Evolutionary conservation across 768 basidiomycete species (phyloP).

Genomic region (Russula olivacea): DNA sequence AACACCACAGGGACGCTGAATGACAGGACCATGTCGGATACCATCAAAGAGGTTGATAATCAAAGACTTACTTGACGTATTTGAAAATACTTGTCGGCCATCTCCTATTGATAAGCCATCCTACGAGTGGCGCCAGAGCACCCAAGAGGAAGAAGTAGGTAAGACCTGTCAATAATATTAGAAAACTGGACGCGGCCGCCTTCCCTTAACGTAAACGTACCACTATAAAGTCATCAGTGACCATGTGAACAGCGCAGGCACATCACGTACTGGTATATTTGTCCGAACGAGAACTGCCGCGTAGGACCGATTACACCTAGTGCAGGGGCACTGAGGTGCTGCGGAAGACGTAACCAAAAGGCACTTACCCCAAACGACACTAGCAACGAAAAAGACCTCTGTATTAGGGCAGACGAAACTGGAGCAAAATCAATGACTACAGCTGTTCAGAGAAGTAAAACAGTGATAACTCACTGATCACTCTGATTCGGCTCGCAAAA

Average conservation of each 20-base stretch:
- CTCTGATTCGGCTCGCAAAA: conserved; percentile 51
- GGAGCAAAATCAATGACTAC: neutral
- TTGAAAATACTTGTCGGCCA: conserved; percentile 57
- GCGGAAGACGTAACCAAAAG: neutral
- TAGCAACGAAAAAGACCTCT: conserved; percentile 26
- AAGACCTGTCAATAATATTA: conserved; percentile 38
- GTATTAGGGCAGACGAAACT: conserved; percentile 23
- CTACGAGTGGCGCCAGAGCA: conserved; percentile 54
- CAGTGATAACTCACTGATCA: conserved; percentile 30
- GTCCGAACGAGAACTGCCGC: conserved; percentile 48
- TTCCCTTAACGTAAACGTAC: neutral
- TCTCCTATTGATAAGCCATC: conserved; percentile 55
- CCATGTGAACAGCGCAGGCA: neutral
- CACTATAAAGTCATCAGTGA: conserved; percentile 25
- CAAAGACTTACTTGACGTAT: conserved; percentile 58
- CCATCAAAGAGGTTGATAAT: conserved; percentile 26
- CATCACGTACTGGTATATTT: conserved; percentile 51
- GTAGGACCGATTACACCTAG: conserved; percentile 61
- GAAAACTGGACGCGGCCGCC: conserved; percentile 28
- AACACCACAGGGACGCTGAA: conserved; percentile 43
- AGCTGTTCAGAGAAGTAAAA: neutral
- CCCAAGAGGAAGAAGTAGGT: conserved; percentile 72
- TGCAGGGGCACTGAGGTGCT: neutral
- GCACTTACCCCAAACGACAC: conserved; percentile 25
- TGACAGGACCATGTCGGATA: conserved; percentile 40